These are phyloP conservation scores for Boletus rubroflammeus DNA, from an alignment of 768 basidiomycete genomes.

Conservation along the genomic window DNA sequence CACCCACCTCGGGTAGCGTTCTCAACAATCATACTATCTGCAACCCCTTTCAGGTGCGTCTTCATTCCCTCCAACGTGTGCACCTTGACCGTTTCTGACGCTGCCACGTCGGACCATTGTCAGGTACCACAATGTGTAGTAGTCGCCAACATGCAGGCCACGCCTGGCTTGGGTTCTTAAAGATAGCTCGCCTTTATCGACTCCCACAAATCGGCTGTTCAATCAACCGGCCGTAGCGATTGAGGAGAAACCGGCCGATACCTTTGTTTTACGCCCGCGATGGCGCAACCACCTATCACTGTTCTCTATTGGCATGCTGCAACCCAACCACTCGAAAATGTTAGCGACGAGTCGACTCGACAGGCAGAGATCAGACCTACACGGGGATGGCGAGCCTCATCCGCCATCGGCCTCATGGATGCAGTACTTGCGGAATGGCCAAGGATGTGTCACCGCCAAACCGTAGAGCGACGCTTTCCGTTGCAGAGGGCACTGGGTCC, in stretches of 20 bases:
- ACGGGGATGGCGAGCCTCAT: too few species aligned
- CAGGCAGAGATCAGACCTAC: neutral
- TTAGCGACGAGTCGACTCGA: neutral
- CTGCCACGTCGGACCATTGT: neutral
- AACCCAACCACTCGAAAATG: neutral
- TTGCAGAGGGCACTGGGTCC: too few species aligned
- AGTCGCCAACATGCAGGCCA: neutral
- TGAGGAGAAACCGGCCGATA: neutral
- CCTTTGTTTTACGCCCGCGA: neutral
- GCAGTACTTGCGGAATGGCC: too few species aligned
- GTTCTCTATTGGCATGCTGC: too few species aligned
- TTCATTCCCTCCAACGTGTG: neutral
- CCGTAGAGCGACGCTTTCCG: too few species aligned
- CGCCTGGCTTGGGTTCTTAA: neutral
- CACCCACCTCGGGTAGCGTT: neutral
- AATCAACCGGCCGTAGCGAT: neutral
- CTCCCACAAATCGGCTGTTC: neutral
- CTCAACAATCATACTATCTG: neutral
- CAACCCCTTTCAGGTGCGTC: neutral
- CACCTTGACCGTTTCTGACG: neutral
- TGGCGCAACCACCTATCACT: neutral
- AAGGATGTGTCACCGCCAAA: too few species aligned
- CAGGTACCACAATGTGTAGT: neutral
- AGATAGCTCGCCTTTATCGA: neutral
- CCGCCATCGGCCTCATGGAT: too few species aligned